phyloP scores from a whole-genome alignment of 129 eudicot species.

The Kitagawia praeruptora region DNA sequence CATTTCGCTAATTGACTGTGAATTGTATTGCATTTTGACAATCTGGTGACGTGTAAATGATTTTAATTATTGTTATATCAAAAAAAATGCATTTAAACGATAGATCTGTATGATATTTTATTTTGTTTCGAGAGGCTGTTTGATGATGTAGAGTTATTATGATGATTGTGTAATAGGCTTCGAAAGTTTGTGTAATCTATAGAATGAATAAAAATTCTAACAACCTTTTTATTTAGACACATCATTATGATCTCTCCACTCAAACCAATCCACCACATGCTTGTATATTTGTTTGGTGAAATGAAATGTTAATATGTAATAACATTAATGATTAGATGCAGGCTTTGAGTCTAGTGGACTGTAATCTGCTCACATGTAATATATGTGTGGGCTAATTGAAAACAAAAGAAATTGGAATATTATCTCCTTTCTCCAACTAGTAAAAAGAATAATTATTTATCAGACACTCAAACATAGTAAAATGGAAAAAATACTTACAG shows the following conservation, averaged over 20 bases:
- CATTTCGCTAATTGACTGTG: too few species aligned
- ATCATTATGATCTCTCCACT: neutral
- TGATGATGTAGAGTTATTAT: too few species aligned
- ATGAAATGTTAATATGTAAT: neutral
- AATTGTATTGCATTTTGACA: too few species aligned
- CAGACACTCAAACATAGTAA: neutral
- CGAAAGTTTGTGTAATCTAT: too few species aligned
- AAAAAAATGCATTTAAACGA: too few species aligned
- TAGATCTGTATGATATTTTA: too few species aligned
- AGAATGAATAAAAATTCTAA: neutral
- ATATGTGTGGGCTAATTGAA: neutral
- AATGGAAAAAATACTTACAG: constrained; percentile 49
- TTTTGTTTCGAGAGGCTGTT: too few species aligned
- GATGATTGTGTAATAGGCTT: too few species aligned
- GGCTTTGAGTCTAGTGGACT: neutral
- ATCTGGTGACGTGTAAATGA: too few species aligned
- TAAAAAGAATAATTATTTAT: neutral
- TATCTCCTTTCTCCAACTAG: neutral
- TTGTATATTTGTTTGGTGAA: neutral
- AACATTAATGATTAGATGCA: neutral
- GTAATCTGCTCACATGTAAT: neutral
- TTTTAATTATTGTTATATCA: too few species aligned
- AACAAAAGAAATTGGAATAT: neutral
- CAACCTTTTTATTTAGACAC: neutral
- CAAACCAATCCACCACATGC: neutral